Evolutionary conservation across 2,329 filamentous ascomycete genomes (phyloP), one percentile per base, ranked within the genome.

Genomic region (Colletotrichum lupini): DNA sequence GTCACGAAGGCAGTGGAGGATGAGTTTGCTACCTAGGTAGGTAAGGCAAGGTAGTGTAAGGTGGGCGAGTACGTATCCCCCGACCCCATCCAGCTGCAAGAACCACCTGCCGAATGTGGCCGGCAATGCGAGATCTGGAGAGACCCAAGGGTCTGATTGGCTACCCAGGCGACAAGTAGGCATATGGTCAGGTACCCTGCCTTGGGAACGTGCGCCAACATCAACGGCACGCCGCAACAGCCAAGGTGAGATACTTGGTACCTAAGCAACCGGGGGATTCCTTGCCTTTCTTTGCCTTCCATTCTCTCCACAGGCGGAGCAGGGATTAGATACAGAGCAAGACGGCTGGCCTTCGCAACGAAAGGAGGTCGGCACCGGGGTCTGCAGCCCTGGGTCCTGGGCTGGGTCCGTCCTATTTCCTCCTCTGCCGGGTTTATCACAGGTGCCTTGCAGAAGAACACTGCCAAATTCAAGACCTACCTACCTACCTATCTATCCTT

Each of bases 71-170:
- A n/a, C 57, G 57, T 26, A 22, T 19, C 19, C n/a, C 19, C 19
- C 30, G 56, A 46, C 35, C 22, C 22, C 35, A 16, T 16, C n/a
- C 16, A 37, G 24, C 24, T 53, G 56, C 26, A 42, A 58, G 37
- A 67, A 55, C 49, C 68, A 70, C 68, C 68, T 70, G 42, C 68
- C 67, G 22, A 67, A 67, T 49, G 35, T 35, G 63, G 63, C 32
- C 26, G 63, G 35, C 63, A 71, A 56, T 67, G 68, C 68, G 68
- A 70, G 64, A 56, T 49, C 37, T 26, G 53, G 30, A 12, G n/a
- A 24, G 7, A 26, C 5, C 7, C 16, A 26, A 55, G 52, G 22
- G 57, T 24, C 32, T 24, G 5, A 42, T 42, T 60, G 57, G 57
- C 7, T 22, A 49, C 7, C 4, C 19, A 49, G 42, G 16, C 42